These are phyloP conservation scores for Aspergillus campestris DNA, from an alignment of 495 filamentous ascomycete species.

Conservation along the genomic window DNA sequence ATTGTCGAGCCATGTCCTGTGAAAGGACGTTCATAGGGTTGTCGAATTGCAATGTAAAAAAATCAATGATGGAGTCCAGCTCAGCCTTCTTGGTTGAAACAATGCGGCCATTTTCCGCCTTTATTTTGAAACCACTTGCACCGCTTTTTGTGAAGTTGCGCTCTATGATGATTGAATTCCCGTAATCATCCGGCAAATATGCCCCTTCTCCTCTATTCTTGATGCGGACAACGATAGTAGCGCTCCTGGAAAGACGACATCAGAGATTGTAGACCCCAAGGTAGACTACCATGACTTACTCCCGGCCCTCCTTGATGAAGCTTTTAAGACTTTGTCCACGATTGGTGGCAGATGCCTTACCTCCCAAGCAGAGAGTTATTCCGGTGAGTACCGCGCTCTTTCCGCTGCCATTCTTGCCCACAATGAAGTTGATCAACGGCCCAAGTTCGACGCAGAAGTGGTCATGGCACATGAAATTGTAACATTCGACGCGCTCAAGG, in stretches of 20 bases:
- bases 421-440: slow-evolving; percentile 93
- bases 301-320: slow-evolving; percentile 86
- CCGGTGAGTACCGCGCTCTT: slow-evolving; percentile 97
- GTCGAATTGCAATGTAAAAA: slow-evolving; percentile 87
- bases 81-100: slow-evolving; percentile 79
- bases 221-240: slow-evolving; percentile 64
- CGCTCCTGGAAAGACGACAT: slow-evolving; percentile 21
- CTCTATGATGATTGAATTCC: slow-evolving; percentile 81
- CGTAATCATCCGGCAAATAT: slow-evolving; percentile 75
- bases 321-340: slow-evolving; percentile 83
- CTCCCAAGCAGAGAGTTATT: slow-evolving; percentile 87
- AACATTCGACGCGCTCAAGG: slow-evolving; percentile 72
- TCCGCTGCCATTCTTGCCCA: slow-evolving; percentile 96
- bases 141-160: slow-evolving; percentile 77
- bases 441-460: slow-evolving; percentile 74
- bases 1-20: slow-evolving; percentile 90
- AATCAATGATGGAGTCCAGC: slow-evolving; percentile 89
- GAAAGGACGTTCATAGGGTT: slow-evolving; percentile 98
- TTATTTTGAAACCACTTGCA: slow-evolving; percentile 77
- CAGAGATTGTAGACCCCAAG: slow-evolving; percentile 11
- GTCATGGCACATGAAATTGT: slow-evolving; percentile 92
- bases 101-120: slow-evolving; percentile 57
- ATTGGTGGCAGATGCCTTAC: slow-evolving; percentile 91
- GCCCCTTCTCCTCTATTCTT: slow-evolving; percentile 83
- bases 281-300: slow-evolving; percentile 34